Conservation (phyloP, 78 protist species). For the Dictyostelium intermedium region DNA sequence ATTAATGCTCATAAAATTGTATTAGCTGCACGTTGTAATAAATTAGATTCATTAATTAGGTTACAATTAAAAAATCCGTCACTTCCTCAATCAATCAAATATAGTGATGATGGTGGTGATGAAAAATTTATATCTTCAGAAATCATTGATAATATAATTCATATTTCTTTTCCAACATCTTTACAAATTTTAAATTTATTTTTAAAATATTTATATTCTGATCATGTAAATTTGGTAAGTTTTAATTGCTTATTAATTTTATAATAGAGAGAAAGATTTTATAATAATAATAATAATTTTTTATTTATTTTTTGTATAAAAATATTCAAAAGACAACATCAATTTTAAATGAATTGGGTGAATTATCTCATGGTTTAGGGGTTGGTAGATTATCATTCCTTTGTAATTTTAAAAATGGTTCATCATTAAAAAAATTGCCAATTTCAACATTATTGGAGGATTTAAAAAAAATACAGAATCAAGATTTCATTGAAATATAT, state of each 20-base stretch:
- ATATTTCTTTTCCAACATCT: constrained; percentile 1
- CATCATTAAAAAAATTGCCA: constrained; percentile 28
- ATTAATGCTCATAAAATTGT: constrained; percentile 2
- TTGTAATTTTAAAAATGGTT: neutral
- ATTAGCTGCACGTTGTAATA: constrained; percentile 29
- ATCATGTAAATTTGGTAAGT: constrained; percentile 6
- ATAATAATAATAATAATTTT: too few relatives aligned
- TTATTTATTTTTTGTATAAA: too few relatives aligned
- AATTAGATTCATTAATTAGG: neutral
- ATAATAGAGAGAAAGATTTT: too few relatives aligned
- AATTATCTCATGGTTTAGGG: neutral
- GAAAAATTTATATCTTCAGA: neutral
- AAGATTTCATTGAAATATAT: neutral
- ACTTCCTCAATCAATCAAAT: neutral
- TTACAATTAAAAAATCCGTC: neutral
- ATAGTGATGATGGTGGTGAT: neutral
- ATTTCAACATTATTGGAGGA: constrained; percentile 14
- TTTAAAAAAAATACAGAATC: neutral
- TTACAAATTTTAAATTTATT: neutral
- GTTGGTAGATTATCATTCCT: constrained; percentile 9
- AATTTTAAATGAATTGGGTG: constrained; percentile 23
- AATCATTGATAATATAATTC: neutral
- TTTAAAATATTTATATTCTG: constrained; percentile 39
- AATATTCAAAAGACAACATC: neutral
- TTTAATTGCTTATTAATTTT: neutral